Conservation (phyloP, 495 filamentous ascomycete genomes). For the Penicillium arizonense region DNA sequence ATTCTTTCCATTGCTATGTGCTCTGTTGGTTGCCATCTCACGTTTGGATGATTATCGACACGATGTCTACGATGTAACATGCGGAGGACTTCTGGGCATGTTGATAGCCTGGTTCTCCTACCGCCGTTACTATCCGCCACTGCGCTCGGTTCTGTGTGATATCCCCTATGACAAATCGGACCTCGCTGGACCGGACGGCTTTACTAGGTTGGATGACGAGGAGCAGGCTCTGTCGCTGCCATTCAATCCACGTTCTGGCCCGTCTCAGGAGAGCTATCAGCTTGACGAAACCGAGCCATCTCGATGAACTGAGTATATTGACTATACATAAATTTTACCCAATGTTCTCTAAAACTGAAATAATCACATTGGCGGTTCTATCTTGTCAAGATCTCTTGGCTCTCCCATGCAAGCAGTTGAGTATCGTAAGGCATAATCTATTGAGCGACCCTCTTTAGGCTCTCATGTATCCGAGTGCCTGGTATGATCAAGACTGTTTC, state of each 20-base stretch:
- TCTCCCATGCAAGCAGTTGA: too few relatives aligned
- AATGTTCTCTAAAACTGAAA: neutral
- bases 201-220: constrained; percentile 50
- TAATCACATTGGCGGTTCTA: too few relatives aligned
- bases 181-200: constrained; percentile 28
- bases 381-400: too few relatives aligned
- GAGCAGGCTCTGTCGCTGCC: constrained; percentile 31
- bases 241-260: constrained; percentile 11
- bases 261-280: constrained; percentile 24
- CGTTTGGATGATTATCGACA: constrained; percentile 92
- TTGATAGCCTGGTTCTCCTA: constrained; percentile 80
- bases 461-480: too few relatives aligned
- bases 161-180: constrained; percentile 52
- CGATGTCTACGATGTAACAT: constrained; percentile 88
- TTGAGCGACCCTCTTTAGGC: too few relatives aligned
- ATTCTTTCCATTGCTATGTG: constrained; percentile 69
- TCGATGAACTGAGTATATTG: neutral
- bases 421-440: too few relatives aligned
- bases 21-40: constrained; percentile 85
- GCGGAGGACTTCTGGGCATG: constrained; percentile 72
- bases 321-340: neutral
- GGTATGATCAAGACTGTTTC: neutral
- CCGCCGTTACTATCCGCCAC: constrained; percentile 61
- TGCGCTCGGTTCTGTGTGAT: constrained; percentile 51
- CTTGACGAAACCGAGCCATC: constrained; percentile 18